Evolutionary conservation across 441 rosid genomes (phyloP).

Genomic region (Erodium texanum): DNA sequence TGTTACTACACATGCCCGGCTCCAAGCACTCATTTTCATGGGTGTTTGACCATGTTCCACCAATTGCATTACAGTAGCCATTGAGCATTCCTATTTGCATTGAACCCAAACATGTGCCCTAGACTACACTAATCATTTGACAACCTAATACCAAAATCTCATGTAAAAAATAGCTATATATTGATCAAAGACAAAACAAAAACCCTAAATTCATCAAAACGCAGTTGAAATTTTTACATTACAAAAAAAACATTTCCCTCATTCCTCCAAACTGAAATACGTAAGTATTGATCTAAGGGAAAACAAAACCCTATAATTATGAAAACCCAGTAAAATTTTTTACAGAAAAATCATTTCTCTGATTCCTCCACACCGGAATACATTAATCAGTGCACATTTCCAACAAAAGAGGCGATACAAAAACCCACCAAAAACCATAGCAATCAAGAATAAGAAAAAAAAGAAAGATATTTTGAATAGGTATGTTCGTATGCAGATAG

Average conservation of each 20-base stretch:
- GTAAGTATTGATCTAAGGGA: not conserved
- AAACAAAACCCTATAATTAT: not conserved
- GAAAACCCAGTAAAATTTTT: not conserved
- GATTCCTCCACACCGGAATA: not conserved
- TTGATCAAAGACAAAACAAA: not conserved
- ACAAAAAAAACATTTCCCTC: not conserved
- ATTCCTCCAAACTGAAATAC: not conserved
- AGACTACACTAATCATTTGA: slow-evolving; percentile 1
- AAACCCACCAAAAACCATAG: not conserved
- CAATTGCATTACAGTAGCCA: not conserved
- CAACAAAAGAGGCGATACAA: not conserved
- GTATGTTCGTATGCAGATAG: not conserved
- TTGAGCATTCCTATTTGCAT: not conserved
- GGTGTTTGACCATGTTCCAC: not conserved
- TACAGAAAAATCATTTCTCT: not conserved
- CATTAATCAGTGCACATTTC: not conserved
- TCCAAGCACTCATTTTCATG: not conserved
- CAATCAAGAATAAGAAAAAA: not conserved
- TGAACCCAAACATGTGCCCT: not conserved
- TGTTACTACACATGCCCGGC: not conserved
- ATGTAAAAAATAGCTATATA: not conserved
- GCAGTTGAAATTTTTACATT: not conserved
- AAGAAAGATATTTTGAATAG: not conserved
- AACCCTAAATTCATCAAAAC: not conserved
- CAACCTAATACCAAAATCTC: slow-evolving; percentile 4